phyloP scores from a whole-genome alignment of 331 rosid species.

The Rhamnella rubrinervis region DNA sequence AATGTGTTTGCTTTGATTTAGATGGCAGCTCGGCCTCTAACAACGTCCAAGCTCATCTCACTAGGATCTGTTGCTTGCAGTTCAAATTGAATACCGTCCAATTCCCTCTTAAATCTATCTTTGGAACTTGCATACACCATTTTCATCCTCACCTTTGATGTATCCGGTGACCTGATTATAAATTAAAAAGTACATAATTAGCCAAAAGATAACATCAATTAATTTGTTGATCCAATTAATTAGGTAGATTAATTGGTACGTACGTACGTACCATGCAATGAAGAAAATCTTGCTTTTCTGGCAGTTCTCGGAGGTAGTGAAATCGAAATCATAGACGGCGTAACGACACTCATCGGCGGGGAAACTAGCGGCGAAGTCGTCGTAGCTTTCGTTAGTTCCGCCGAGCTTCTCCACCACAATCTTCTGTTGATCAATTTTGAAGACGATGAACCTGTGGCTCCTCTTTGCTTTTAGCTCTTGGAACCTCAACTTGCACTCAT shows the following conservation, averaged over 20 bases:
- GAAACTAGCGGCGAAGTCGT: constrained; percentile 67
- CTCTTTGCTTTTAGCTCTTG: constrained; percentile 73
- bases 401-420: constrained; percentile 76
- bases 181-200: not conserved
- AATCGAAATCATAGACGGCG: constrained; percentile 80
- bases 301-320: constrained; percentile 75
- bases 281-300: constrained; percentile 96
- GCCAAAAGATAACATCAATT: not conserved
- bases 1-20: constrained; percentile 14
- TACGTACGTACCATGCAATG: constrained; percentile 59
- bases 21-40: constrained; percentile 51
- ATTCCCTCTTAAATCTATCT: constrained; percentile 88
- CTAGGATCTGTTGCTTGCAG: constrained; percentile 96
- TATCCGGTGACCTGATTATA: constrained; percentile 66
- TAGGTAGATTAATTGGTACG: not conserved
- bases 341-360: constrained; percentile 85
- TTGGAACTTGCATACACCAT: constrained; percentile 96
- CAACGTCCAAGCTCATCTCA: constrained; percentile 92
- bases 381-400: constrained; percentile 45
- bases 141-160: constrained; percentile 80
- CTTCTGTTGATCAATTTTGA: constrained; percentile 64
- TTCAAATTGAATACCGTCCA: constrained; percentile 81
- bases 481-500: constrained; percentile 81
- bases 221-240: no score
- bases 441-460: constrained; percentile 65